These are phyloP conservation scores for Medicago lupulina DNA, from an alignment of 306 rosid genomes.

Conservation along the genomic window DNA sequence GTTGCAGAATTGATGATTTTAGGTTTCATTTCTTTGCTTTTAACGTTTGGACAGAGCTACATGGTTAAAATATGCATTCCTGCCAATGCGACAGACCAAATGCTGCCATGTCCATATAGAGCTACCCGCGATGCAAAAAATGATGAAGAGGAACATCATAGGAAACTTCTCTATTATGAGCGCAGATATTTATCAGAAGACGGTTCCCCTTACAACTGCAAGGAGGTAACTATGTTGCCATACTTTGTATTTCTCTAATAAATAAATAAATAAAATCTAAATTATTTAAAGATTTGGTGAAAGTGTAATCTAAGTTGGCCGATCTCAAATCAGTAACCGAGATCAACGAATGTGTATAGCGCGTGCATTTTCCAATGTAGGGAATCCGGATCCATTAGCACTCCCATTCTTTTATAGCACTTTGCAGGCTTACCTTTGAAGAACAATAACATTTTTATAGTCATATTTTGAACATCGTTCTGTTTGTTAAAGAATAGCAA, in stretches of 20 bases:
- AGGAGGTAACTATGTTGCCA: slow-evolving; percentile 52
- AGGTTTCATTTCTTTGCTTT: slow-evolving; percentile 86
- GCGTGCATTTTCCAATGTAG: too few relatives aligned
- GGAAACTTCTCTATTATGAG: slow-evolving; percentile 72
- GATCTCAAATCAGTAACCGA: too few relatives aligned
- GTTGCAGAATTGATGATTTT: slow-evolving; percentile 95
- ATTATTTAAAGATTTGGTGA: too few relatives aligned
- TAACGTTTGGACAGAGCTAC: slow-evolving; percentile 86
- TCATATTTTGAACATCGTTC: too few relatives aligned
- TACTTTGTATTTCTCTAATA: background rate
- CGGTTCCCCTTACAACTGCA: slow-evolving; percentile 52
- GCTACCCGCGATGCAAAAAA: slow-evolving; percentile 13
- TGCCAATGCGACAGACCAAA: slow-evolving; percentile 50
- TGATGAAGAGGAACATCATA: slow-evolving; percentile 46
- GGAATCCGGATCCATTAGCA: too few relatives aligned
- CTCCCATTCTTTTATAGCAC: too few relatives aligned
- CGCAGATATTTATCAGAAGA: slow-evolving; percentile 67
- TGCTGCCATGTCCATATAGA: slow-evolving; percentile 71
- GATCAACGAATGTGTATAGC: too few relatives aligned
- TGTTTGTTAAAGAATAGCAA: too few relatives aligned
- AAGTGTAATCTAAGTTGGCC: too few relatives aligned
- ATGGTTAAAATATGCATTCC: slow-evolving; percentile 81
- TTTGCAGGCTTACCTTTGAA: too few relatives aligned
- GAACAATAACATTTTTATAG: too few relatives aligned
- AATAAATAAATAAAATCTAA: background rate